Evolutionary conservation across 257 asterid species (phyloP), one percentile per base, ranked within the genome.

Genomic region (Ballota nigra): DNA sequence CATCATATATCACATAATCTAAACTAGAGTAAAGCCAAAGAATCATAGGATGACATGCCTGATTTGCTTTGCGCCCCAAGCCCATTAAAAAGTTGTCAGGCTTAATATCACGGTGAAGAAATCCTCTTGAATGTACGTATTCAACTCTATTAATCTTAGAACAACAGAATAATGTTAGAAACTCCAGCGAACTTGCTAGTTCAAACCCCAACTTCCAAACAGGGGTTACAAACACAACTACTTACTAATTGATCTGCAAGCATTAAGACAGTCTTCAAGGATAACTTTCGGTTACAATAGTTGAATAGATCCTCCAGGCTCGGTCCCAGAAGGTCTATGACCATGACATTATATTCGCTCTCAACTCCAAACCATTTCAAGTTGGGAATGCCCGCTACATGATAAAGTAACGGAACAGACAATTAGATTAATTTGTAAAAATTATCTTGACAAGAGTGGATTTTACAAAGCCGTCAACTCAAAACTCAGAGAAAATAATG

Each of bases 81-180:
- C 98, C 98, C 98, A 92, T 92, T 61, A 92, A 82, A 70, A 87
- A 92, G 76, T 90, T 90, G 78, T 92, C 98, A 18, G 98, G 98
- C 88, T 92, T 92, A 78, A 92, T 89, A 82, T 92, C 98, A 69
- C 98, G 98, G 76, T 92, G 98, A 81, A 92, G 98, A 83, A 92
- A 90, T 76, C 98, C 98, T 86, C 93, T 86, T 51, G 96, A 87
- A 75, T 92, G 98, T 81, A 88, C 83, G 78, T 92, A 92, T 69
- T 92, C 98, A 82, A 92, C 97, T 90, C 98, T 92, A 76, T 90
- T 92, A 71, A 92, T 90, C 98, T 92, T 64, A 59, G 81, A 45
- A 49, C 2, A 62, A 77, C 23, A 52, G 41, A 63, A 41, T 8
- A 68, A 67, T 24, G 51, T 53, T 60, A 68, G 71, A 58, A 58